phyloP scores from a whole-genome alignment of 129 eudicot genomes.

The Rutidosis leptorrhynchoides region DNA sequence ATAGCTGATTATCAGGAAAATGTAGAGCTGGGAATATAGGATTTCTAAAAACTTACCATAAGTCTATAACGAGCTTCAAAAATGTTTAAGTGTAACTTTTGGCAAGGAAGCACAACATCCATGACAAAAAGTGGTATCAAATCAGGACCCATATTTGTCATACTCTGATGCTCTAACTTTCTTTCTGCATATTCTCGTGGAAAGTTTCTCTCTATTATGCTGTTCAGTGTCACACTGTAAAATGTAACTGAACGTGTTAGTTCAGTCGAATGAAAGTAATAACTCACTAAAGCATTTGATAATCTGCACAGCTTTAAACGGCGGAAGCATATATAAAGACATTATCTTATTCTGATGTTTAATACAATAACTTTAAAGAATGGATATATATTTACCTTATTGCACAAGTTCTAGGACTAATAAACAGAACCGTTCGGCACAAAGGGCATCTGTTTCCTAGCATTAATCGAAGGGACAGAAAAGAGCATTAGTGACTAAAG shows the following conservation, averaged over 20 bases:
- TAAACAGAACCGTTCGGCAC: conserved; percentile 87
- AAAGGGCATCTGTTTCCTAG: conserved; percentile 94
- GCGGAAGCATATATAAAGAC: neutral
- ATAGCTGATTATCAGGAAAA: neutral
- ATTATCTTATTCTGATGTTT: neutral
- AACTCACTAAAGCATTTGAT: neutral
- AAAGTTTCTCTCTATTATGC: conserved; percentile 84
- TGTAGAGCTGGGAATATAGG: conserved; percentile 1
- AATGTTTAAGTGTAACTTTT: conserved; percentile 80
- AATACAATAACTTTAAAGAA: neutral
- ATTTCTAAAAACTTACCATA: conserved; percentile 60
- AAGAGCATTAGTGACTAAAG: conserved; percentile 1
- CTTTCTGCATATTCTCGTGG: conserved; percentile 89
- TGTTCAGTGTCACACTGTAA: conserved; percentile 81
- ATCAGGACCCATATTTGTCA: conserved; percentile 73
- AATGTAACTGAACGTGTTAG: neutral
- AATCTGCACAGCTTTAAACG: neutral
- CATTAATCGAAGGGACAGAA: conserved; percentile 27
- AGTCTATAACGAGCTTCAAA: conserved; percentile 99
- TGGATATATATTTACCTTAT: conserved; percentile 56
- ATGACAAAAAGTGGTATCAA: conserved; percentile 91
- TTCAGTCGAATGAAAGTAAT: neutral
- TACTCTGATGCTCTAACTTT: conserved; percentile 70
- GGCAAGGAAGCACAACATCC: conserved; percentile 98
- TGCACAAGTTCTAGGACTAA: conserved; percentile 82